These are phyloP conservation scores for Hypomyces rosellus DNA, from an alignment of 2,329 filamentous ascomycete genomes.

Conservation along the genomic window DNA sequence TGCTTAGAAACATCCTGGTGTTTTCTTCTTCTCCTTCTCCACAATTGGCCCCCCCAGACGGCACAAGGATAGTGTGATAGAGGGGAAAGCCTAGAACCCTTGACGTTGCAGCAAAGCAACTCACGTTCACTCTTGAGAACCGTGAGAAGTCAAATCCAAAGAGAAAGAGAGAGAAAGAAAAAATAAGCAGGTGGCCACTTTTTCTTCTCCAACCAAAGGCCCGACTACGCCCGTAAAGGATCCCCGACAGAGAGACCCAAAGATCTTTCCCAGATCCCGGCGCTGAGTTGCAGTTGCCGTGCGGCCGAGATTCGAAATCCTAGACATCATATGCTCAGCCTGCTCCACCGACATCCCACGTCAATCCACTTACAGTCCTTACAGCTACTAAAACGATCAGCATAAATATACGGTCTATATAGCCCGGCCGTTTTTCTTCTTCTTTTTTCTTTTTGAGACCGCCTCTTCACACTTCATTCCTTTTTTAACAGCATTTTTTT, in stretches of 20 bases:
- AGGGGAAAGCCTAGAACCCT: neutral
- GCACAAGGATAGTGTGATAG: neutral
- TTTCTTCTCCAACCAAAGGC: neutral
- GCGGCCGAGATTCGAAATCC: neutral
- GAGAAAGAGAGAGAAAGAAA: too few relatives aligned
- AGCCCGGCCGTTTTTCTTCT: neutral
- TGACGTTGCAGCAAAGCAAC: constrained; percentile 5
- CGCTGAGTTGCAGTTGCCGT: neutral
- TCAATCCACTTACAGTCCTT: neutral
- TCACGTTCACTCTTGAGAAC: neutral
- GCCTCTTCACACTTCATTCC: too few relatives aligned
- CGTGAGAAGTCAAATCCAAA: too few relatives aligned
- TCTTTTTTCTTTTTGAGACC: neutral
- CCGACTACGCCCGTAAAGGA: neutral
- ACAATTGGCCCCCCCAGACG: too few relatives aligned
- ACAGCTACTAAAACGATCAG: neutral
- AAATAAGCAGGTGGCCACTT: too few relatives aligned
- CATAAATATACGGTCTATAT: constrained; percentile 3
- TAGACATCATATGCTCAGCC: constrained; percentile 6
- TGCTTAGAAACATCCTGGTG: neutral
- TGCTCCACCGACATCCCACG: constrained; percentile 4
- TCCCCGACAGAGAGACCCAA: neutral
- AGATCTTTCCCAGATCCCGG: neutral
- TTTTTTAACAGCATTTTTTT: neutral
- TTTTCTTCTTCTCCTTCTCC: too few relatives aligned